phyloP scores from a whole-genome alignment of 1,139 yeast genomes.

The Yamadazyma diospyri region DNA sequence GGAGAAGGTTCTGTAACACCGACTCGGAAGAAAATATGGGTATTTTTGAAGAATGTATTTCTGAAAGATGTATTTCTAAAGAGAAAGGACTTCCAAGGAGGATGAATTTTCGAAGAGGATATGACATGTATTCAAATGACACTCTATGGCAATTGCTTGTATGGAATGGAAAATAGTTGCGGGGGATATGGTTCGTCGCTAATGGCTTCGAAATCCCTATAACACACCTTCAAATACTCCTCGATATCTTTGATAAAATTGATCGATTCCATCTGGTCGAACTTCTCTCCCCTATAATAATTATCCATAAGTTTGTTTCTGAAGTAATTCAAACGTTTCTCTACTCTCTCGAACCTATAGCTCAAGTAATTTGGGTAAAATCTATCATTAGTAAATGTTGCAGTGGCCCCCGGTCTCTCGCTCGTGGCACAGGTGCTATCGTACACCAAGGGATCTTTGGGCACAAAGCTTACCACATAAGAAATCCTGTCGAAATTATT shows the following conservation, averaged over 20 bases:
- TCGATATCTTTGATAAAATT: constrained; percentile 32
- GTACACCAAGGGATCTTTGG: constrained; percentile 30
- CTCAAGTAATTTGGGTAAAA: constrained; percentile 43
- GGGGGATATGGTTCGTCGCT: constrained; percentile 23
- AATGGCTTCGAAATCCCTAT: constrained; percentile 38
- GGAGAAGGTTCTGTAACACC: too few species aligned
- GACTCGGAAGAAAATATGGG: too few species aligned
- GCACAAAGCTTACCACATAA: constrained; percentile 42
- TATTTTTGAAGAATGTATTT: too few species aligned
- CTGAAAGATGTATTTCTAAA: too few species aligned
- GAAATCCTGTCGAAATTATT: constrained; percentile 29
- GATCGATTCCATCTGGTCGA: constrained; percentile 34
- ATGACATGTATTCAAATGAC: too few species aligned
- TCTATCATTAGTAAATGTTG: constrained; percentile 32
- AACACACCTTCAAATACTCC: constrained; percentile 30
- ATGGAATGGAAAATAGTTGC: constrained; percentile 13
- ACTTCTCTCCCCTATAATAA: constrained; percentile 22
- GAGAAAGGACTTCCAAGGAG: too few species aligned
- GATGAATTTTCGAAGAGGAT: too few species aligned
- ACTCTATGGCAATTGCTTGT: constrained; percentile 8
- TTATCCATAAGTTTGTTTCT: constrained; percentile 19
- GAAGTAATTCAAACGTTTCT: constrained; percentile 26
- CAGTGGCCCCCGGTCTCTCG: constrained; percentile 36
- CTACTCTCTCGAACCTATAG: constrained; percentile 34
- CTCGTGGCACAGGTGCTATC: constrained; percentile 41